Base-by-base conservation (phyloP, 495 filamentous ascomycete genomes). In the Penicillium ochrochloron region DNA sequence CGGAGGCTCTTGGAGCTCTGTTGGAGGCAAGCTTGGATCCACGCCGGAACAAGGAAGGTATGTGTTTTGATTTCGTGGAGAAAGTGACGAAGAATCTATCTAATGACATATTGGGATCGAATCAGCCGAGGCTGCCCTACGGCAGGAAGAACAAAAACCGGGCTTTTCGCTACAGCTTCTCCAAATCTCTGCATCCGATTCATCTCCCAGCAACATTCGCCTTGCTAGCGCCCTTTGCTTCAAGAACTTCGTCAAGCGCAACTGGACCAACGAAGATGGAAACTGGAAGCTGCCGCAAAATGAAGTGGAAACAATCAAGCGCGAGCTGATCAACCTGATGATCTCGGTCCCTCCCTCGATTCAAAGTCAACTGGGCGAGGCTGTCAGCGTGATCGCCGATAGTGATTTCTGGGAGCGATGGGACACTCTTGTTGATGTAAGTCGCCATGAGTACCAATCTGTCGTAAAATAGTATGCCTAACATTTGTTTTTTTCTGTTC, bases 381-480 rank as follows among this genome's bases (percentile, higher is more conserved):
- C 95, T 41, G 92, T 97, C 73, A 97, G 95, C 77, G 85, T 93
- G 65, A 98, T 99, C 64, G 96, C 96, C 39, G 94, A 98, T 75
- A 97, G 93, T 68, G 96, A 99, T 73, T 99, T 99, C 78, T 98
- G 90, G 89, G 82, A 89, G 75, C 84, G 90, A 70, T 99, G 96
- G 96, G 91, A 97, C 70, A 96, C 93, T 37, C 82, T 99, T 62
- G 90, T 94, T 52, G 87, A 92, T 80, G 88, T 90, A 73, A 63
- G 80, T 75, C 41, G 44, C 27, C n/a, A 39, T 35, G 48, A 14
- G 15, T 4, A 23, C 39, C 37, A n/a, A 11, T 41, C 5, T 23
- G 48, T 37, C 10, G 14, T 48, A 5, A 51, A 23, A 46, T n/a
- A 34, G 35, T 15, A 4, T 52, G 15, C 34, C 25, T 64, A 25